Base-by-base conservation (phyloP, 164 flowering plant species). In the Pachysandra terminalis region DNA sequence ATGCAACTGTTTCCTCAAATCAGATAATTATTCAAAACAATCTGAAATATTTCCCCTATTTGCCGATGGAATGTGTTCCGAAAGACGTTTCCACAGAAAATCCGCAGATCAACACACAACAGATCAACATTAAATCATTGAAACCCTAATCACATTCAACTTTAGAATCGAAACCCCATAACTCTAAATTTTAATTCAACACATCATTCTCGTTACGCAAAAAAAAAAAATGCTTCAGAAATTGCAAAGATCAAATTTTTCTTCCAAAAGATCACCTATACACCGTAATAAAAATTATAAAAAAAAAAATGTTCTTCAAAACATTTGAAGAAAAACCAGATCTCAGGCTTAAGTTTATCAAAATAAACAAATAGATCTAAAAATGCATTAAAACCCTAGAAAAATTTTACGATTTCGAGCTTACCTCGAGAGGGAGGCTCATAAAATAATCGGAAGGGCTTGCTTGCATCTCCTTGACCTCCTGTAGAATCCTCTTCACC, bases 401-500 rank as follows among this genome's bases (percentile, higher is more conserved):
- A 62, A 65, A 23, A n/a, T n/a, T 13, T 32, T 53, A 10, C 14
- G 58, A 56, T 25, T 28, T 48, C 16, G n/a, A 45, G 5, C 62
- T 9, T 59, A 95, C 97, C 97, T 92, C 97, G 56, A 95, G 96
- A 66, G 98, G 98, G 27, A 90, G 91, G 81, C 94, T 87, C 86
- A 84, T 89, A 87, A 90, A 95, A 81, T 95, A 97, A 69, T 87
- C 92, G 32, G 96, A 90, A 23, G 97, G 97, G 67, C 90, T 92
- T 0, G 88, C 78, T 72, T 95, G 97, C 98, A 92, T 87, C 89
- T 95, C 98, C 69, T 90, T 95, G 52, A 90, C 87, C 80, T 95
- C 98, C 82, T 92, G 97, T 35, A 95, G 80, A 49, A 95, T 95
- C 83, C 97, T 76, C 89, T 95, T 92, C 82, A 95, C 98, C 40